Evolutionary conservation across 305 asterid genomes (phyloP).

Genomic region (Euphrasia arctica): DNA sequence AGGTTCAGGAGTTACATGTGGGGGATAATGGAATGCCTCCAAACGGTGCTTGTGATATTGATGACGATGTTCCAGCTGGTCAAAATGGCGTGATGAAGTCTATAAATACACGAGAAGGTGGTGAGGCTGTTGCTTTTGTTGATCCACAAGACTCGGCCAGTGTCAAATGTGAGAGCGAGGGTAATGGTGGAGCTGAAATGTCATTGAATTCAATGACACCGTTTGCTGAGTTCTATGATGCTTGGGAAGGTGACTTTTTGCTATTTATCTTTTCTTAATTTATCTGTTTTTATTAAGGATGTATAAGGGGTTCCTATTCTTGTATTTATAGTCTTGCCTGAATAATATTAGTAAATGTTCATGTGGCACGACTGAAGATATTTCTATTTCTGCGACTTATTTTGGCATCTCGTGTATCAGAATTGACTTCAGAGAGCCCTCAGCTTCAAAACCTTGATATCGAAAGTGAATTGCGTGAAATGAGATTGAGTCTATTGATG

Average conservation of each 20-base stretch:
- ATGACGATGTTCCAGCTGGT: conserved; percentile 31
- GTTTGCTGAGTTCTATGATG: conserved; percentile 81
- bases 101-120: conserved; percentile 39
- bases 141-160: conserved; percentile 61
- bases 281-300: conserved; percentile 8
- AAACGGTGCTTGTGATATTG: conserved; percentile 28
- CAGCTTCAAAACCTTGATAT: conserved; percentile 46
- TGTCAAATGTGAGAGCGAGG: conserved; percentile 61
- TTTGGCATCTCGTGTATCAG: conserved; percentile 47
- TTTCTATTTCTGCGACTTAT: conserved; percentile 23
- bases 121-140: conserved; percentile 52
- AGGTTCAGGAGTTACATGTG: conserved; percentile 26
- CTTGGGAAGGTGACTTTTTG: conserved; percentile 85
- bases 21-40: conserved; percentile 32
- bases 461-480: conserved; percentile 72
- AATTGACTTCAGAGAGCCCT: conserved; percentile 67
- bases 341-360: conserved; percentile 1
- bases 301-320: background rate
- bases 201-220: conserved; percentile 49
- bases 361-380: background rate
- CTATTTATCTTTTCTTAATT: conserved; percentile 10
- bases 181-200: conserved; percentile 44
- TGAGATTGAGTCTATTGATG: conserved; percentile 60
- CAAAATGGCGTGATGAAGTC: conserved; percentile 34
- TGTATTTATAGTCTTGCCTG: background rate